Evolutionary conservation across 2,329 filamentous ascomycete genomes (phyloP).

Genomic region (Cordyceps fumosorosea): DNA sequence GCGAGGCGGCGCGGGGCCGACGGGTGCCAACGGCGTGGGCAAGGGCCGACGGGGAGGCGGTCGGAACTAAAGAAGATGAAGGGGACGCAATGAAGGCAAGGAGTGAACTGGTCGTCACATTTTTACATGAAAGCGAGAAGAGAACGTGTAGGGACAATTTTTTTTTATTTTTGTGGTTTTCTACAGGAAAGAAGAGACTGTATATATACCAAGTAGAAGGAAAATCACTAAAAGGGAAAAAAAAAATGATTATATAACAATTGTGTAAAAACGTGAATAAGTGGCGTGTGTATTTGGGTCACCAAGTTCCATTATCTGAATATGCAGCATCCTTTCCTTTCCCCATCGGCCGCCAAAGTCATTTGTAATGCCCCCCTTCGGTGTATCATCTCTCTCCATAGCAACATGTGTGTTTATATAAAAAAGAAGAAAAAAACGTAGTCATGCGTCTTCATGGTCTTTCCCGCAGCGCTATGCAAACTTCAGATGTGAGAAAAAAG

Average conservation of each 20-base stretch:
- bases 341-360: background rate
- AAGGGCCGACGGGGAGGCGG: slow-evolving; percentile 32
- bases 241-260: background rate
- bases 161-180: background rate
- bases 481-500: background rate
- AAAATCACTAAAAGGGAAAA: background rate
- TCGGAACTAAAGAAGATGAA: slow-evolving; percentile 9
- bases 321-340: background rate
- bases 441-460: background rate
- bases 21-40: slow-evolving; percentile 29
- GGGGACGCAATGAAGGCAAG: no score
- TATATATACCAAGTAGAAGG: slow-evolving; percentile 6
- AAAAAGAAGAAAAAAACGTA: background rate
- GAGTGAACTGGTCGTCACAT: background rate
- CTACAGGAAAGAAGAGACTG: background rate
- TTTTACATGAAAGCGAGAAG: background rate
- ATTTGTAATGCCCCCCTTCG: background rate
- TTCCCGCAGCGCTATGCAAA: slow-evolving; percentile 13
- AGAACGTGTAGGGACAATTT: background rate
- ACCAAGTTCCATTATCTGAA: background rate
- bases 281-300: slow-evolving; percentile 1
- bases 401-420: background rate
- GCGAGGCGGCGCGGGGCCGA: slow-evolving; percentile 35
- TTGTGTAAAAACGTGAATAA: background rate
- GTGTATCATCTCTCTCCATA: background rate